Base-by-base conservation (phyloP, 176 grass and related monocot genomes). In the Bothriochloa decipiens region DNA sequence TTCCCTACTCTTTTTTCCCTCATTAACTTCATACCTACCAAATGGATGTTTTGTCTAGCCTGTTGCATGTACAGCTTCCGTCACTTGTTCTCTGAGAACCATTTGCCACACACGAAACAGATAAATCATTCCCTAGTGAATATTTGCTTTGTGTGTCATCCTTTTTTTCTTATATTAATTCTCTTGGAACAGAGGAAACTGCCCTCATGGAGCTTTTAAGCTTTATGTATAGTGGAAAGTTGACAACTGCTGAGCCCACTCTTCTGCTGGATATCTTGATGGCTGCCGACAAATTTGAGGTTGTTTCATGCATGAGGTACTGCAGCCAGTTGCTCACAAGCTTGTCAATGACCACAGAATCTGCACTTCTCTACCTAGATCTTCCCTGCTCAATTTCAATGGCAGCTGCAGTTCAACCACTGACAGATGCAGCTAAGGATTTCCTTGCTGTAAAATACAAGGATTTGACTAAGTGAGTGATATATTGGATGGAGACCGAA, bases 201-300 rank as follows among this genome's bases (percentile, higher is more conserved):
- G 92, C 94, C 70, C 83, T 97, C 62, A 97, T 88, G 86, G 94
- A 92, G 76, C 90, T 97, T 46, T 70, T 94, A 69, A 94, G 87
- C 66, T 97, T 97, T 90, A 92, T 94, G 81, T 97, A 94, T 70
- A 90, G 88, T 76, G 94, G 94, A 40, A 97, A 97, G 74, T 78
- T 97, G 43, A 88, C 89, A 68, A 87, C 94, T 81, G 76, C 74
- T 70, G 89, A 91, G 29, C 86, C 92, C 9, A 68, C 85, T 16
- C 84, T 92, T 84, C 81, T 97, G 55, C 73, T 97, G 53, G 94
- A 94, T 79, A 87, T 97, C 72, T 72, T 97, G 70, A 94, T 97
- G 92, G 88, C 90, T 57, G 92, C 96, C 3, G 96, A 98, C 80
- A 95, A 98, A 72, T 98, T 98, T 55, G 93, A 98, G 89, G 96